Evolutionary conservation across 2,329 filamentous ascomycete species (phyloP).

Genomic region (Cladosporium halotolerans): DNA sequence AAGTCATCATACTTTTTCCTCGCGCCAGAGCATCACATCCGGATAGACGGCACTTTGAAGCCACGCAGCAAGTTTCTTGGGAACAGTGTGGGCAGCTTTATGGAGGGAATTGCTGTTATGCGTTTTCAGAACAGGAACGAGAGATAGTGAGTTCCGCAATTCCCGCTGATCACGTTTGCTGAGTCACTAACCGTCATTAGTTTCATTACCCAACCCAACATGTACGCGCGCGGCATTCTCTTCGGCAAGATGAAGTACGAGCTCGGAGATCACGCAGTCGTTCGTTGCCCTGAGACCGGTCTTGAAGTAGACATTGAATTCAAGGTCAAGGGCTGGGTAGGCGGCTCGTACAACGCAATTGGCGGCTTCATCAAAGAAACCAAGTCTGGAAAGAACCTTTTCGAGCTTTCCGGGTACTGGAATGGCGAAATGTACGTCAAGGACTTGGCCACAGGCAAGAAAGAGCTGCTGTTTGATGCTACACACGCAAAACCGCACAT

Average conservation of each 20-base stretch:
- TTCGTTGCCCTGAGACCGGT: constrained; percentile 81
- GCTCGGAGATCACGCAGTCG: constrained; percentile 89
- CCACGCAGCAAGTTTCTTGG: constrained; percentile 91
- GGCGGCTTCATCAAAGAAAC: constrained; percentile 86
- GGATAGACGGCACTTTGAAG: constrained; percentile 92
- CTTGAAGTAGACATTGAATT: constrained; percentile 91
- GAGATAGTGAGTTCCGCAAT: constrained; percentile 65
- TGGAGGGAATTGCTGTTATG: constrained; percentile 92
- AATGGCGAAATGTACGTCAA: constrained; percentile 92
- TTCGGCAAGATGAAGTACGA: constrained; percentile 99
- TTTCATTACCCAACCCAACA: constrained; percentile 93
- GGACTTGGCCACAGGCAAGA: constrained; percentile 75
- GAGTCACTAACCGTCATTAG: constrained; percentile 39
- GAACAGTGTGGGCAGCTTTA: constrained; percentile 94
- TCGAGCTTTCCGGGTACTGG: constrained; percentile 88
- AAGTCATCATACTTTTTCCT: constrained; percentile 99
- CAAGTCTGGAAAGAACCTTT: constrained; percentile 78
- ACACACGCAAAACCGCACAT: constrained; percentile 67
- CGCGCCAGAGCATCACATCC: constrained; percentile 86
- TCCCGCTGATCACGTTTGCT: not conserved
- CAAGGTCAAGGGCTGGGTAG: constrained; percentile 97
- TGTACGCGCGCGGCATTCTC: constrained; percentile 94
- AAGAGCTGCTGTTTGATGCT: constrained; percentile 85
- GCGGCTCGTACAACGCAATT: constrained; percentile 93
- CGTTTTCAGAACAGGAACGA: constrained; percentile 79